A percentile compares a stretch with the other conserved stretches of the same genome.
These are phyloP conservation scores for Ambrosiella xylebori DNA, from an alignment of 2,329 filamentous ascomycete genomes.

Conservation along the genomic window DNA sequence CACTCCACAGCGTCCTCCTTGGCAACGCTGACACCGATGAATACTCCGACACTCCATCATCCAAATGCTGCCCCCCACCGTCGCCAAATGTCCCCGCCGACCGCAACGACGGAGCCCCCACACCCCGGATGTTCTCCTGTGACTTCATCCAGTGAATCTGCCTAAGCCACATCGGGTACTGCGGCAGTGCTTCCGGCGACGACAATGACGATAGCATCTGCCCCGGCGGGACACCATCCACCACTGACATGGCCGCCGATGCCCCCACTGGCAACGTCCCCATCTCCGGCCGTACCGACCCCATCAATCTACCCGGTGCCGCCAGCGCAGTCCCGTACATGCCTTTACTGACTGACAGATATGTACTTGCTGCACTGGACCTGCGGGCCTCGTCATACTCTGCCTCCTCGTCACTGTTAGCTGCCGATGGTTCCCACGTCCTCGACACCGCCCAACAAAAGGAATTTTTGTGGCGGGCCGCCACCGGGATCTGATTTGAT, in stretches of 20 bases:
- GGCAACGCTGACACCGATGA: neutral
- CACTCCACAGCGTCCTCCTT: constrained; percentile 6
- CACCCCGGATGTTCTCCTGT: too few relatives aligned
- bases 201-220: too few relatives aligned
- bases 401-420: neutral
- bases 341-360: too few relatives aligned
- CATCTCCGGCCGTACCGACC: constrained; percentile 16
- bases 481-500: neutral
- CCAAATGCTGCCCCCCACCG: neutral
- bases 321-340: too few relatives aligned
- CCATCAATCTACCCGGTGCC: neutral
- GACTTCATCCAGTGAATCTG: too few relatives aligned
- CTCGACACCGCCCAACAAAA: constrained; percentile 32
- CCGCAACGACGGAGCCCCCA: too few relatives aligned
- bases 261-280: constrained; percentile 8
- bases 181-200: too few relatives aligned
- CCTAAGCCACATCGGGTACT: too few relatives aligned
- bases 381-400: neutral
- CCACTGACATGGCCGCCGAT: constrained; percentile 3
- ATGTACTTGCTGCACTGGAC: too few relatives aligned
- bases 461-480: constrained; percentile 28
- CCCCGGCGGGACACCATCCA: neutral
- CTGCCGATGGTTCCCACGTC: neutral
- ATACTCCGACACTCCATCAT: constrained; percentile 5
- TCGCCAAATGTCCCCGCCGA: too few relatives aligned